A percentile compares a stretch with the other conserved stretches of the same genome.
These are phyloP conservation scores for Clonostachys rhizophaga DNA, from an alignment of 2,329 filamentous ascomycete species.

Conservation along the genomic window DNA sequence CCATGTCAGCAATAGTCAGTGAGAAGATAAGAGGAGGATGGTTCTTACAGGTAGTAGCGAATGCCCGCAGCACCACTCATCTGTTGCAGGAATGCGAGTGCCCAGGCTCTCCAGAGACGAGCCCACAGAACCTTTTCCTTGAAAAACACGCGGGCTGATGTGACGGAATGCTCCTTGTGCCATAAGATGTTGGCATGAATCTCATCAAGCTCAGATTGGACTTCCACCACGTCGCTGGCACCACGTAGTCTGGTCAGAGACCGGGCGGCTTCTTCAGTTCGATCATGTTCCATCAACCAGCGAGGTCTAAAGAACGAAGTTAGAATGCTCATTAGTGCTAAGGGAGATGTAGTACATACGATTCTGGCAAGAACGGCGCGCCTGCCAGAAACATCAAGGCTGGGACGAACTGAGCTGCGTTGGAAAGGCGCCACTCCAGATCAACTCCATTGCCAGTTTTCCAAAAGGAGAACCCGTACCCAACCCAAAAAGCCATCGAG, in stretches of 20 bases:
- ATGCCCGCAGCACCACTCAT: constrained; percentile 28
- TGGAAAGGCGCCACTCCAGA: constrained; percentile 23
- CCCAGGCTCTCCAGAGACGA: constrained; percentile 23
- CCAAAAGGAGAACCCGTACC: constrained; percentile 26
- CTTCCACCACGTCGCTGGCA: constrained; percentile 8
- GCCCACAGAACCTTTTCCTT: constrained; percentile 20
- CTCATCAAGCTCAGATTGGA: constrained; percentile 18
- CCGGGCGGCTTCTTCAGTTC: constrained; percentile 14
- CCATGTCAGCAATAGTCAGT: too few species aligned
- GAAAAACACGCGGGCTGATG: constrained; percentile 18
- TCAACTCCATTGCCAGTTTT: constrained; percentile 18
- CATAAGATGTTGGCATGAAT: constrained; percentile 17
- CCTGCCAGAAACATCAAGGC: constrained; percentile 21
- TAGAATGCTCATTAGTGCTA: not conserved
- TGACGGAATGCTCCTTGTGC: constrained; percentile 15
- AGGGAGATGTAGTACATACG: constrained; percentile 10
- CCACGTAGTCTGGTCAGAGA: constrained; percentile 19
- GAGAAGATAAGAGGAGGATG: too few species aligned
- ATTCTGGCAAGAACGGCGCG: constrained; percentile 22
- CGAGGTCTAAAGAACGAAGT: constrained; percentile 13
- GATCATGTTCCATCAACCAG: constrained; percentile 23
- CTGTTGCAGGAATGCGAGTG: constrained; percentile 25
- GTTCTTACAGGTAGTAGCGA: constrained; percentile 21
- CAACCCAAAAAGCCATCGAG: constrained; percentile 16
- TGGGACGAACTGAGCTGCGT: constrained; percentile 23